phyloP scores from a whole-genome alignment of 2,329 filamentous ascomycete species.

The Thielaviopsis musarum region DNA sequence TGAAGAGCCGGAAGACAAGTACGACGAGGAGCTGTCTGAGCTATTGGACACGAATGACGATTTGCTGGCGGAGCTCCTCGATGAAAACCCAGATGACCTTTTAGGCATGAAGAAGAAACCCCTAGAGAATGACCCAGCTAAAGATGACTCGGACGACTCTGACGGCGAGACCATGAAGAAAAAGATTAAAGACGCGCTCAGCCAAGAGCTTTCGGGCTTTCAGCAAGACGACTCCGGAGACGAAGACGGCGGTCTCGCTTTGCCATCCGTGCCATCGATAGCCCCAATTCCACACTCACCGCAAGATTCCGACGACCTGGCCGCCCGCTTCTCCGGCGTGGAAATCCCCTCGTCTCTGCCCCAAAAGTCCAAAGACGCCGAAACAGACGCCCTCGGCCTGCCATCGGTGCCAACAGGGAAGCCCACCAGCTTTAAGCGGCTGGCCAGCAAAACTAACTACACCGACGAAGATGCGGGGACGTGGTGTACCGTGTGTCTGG shows the following conservation, averaged over 20 bases:
- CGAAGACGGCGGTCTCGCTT: slow-evolving; percentile 14
- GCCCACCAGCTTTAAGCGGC: slow-evolving; percentile 26
- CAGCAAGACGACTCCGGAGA: slow-evolving; percentile 11
- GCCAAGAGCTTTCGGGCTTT: slow-evolving; percentile 12
- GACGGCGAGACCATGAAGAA: slow-evolving; percentile 32
- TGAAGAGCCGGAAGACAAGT: not conserved
- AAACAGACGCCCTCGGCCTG: slow-evolving; percentile 16
- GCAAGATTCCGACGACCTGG: slow-evolving; percentile 28
- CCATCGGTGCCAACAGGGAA: slow-evolving; percentile 30
- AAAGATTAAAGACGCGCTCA: slow-evolving; percentile 28
- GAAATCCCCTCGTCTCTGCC: slow-evolving; percentile 20
- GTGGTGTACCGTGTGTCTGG: slow-evolving; percentile 73
- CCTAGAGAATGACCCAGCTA: not conserved
- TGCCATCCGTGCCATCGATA: slow-evolving; percentile 25
- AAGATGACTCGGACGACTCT: slow-evolving; percentile 25
- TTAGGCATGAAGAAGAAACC: slow-evolving; percentile 12
- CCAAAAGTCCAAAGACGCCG: slow-evolving; percentile 12
- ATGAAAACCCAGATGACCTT: slow-evolving; percentile 22
- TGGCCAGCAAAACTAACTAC: slow-evolving; percentile 27
- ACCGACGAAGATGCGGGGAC: slow-evolving; percentile 56
- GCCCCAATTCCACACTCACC: slow-evolving; percentile 20
- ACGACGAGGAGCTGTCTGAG: not conserved
- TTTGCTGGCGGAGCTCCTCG: slow-evolving; percentile 34
- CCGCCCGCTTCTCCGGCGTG: slow-evolving; percentile 35
- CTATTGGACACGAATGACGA: slow-evolving; percentile 33